Evolutionary conservation across 768 basidiomycete species (phyloP), one percentile per base, ranked within the genome.

Genomic region (Saitozyma podzolica): DNA sequence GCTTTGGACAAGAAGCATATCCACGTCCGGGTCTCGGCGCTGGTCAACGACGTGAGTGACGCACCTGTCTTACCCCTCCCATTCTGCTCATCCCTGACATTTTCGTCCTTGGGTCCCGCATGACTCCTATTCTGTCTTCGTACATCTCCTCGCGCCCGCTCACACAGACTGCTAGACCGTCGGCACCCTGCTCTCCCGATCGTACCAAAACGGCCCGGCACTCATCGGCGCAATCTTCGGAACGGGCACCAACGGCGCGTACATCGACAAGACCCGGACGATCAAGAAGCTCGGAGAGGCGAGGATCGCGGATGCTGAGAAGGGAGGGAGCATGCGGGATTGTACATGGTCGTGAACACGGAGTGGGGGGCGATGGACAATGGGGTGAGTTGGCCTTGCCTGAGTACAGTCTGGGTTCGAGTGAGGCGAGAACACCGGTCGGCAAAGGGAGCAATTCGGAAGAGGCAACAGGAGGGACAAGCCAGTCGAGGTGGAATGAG

Each of bases 291-390:
- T 96, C 8, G 85, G 85, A 16, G 86, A 89, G 59, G 83, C 81
- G 49, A 82, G 85, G 29, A 85, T 81, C 62, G 54, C 59, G 55
- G 69, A 72, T 60, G 70, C 67, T 40, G 67, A 69, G 62, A 62
- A 67, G 58, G 65, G 83, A 9, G 81, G 9, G 82, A 85, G 40
- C 70, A 74, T 43, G 80, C 74, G n/a, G 76, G 79, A 50, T 69
- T 79, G 17, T 80, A 85, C 67, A 99, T 99, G 96, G 85, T 97
- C 59, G 86, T 98, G 60, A 99, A 99, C 81, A 91, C 91, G 8
- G 96, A 98, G 81, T 98, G 95, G 96, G 96, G 96, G 64, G 96
- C 87, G 29, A 96, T 98, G 81, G 91, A 99, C 80, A 98, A 96
- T 80, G 84, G 87, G 54, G 92, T 92, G 77, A 69, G 86, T 80